Evolutionary conservation across 2,329 filamentous ascomycete genomes (phyloP).

Genomic region (Westerdykella aurantiaca): DNA sequence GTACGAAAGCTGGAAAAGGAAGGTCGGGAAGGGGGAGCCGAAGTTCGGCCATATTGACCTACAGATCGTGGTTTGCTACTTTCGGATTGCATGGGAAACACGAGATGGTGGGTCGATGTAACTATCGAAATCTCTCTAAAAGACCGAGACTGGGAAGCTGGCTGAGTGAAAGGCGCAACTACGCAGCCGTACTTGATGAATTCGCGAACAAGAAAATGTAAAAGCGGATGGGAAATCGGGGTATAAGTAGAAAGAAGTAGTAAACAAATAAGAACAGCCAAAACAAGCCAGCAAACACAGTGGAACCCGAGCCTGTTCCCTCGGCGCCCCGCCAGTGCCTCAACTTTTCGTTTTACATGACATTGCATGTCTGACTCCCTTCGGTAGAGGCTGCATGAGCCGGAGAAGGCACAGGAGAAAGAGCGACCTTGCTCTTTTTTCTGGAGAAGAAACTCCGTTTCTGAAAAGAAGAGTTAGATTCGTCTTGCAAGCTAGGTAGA

Average conservation of each 20-base stretch:
- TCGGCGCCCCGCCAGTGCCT: too few relatives aligned
- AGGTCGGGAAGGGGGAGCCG: constrained; percentile 2
- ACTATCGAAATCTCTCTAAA: too few relatives aligned
- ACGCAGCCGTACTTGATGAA: too few relatives aligned
- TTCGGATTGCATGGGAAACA: too few relatives aligned
- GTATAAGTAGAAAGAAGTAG: background rate
- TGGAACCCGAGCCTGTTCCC: background rate
- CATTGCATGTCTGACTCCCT: constrained; percentile 8
- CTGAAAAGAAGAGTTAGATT: constrained; percentile 11
- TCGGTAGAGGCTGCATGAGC: constrained; percentile 2
- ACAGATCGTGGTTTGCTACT: too few relatives aligned
- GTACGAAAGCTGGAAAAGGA: constrained; percentile 3
- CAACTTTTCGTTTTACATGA: constrained; percentile 3
- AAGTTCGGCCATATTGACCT: constrained; percentile 3
- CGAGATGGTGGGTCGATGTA: too few relatives aligned
- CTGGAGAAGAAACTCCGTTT: constrained; percentile 21
- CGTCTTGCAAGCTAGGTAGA: constrained; percentile 14
- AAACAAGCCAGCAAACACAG: background rate
- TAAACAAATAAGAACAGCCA: background rate
- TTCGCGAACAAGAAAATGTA: too few relatives aligned
- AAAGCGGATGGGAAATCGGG: background rate
- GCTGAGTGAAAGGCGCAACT: too few relatives aligned
- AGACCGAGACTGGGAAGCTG: too few relatives aligned
- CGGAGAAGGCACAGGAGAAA: background rate
- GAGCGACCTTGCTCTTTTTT: background rate